These are phyloP conservation scores for Phoenix roebelenii DNA, from an alignment of 176 grass and related monocot species.

Conservation along the genomic window DNA sequence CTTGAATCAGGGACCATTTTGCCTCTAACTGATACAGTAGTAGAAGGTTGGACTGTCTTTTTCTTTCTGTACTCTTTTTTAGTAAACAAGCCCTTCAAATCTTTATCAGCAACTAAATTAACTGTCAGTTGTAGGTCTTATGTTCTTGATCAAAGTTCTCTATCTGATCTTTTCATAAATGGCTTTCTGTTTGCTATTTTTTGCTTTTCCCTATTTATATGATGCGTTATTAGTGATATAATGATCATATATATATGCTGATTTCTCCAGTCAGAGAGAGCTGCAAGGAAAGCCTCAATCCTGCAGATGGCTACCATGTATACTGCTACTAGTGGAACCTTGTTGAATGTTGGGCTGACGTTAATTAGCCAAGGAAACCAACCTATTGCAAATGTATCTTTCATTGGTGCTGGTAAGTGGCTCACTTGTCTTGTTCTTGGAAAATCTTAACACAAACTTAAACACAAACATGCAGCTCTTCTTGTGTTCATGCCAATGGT, in stretches of 20 bases:
- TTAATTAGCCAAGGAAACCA: constrained; percentile 71
- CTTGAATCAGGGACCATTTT: too few species aligned
- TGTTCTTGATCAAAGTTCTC: too few species aligned
- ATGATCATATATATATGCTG: too few species aligned
- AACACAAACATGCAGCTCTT: neutral
- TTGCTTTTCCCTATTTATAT: constrained; percentile 10
- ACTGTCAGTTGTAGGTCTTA: too few species aligned
- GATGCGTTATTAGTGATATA: too few species aligned
- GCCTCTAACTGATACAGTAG: too few species aligned
- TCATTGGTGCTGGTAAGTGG: constrained; percentile 53
- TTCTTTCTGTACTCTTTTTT: too few species aligned
- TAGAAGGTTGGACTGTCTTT: too few species aligned
- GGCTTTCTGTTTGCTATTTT: neutral
- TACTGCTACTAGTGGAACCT: constrained; percentile 68
- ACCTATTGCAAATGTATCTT: constrained; percentile 57
- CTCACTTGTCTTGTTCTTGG: neutral
- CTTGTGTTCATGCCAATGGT: neutral
- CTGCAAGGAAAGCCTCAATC: constrained; percentile 66
- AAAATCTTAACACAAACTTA: neutral
- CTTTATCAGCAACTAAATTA: too few species aligned
- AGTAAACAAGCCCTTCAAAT: too few species aligned
- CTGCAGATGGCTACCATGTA: constrained; percentile 91
- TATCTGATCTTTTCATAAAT: too few species aligned
- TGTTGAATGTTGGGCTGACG: constrained; percentile 74
- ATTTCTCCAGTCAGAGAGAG: constrained; percentile 62